Conservation (phyloP, 306 rosid genomes). For the Astragalus glycyphyllos region DNA sequence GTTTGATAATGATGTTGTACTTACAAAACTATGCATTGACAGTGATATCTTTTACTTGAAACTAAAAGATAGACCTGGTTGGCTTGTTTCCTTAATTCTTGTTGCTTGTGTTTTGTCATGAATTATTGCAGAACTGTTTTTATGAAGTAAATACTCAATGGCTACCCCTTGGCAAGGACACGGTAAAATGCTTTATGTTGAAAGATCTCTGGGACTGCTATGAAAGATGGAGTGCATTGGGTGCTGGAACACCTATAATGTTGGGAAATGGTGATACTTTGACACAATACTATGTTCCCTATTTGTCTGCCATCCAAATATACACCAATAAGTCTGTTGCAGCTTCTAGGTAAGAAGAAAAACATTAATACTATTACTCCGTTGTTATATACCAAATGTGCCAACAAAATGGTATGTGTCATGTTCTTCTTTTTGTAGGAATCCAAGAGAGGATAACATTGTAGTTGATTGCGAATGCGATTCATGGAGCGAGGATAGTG, state of each 20-base stretch:
- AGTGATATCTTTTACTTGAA: neutral
- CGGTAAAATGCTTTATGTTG: conserved; percentile 57
- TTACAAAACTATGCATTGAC: neutral
- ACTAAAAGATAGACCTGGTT: neutral
- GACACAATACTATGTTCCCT: conserved; percentile 66
- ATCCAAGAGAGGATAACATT: conserved; percentile 48
- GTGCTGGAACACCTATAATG: conserved; percentile 64
- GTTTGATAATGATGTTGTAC: neutral
- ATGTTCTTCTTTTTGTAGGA: conserved; percentile 42
- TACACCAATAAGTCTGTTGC: conserved; percentile 53
- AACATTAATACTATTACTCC: neutral
- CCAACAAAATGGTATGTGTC: conserved; percentile 3
- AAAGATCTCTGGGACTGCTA: conserved; percentile 75
- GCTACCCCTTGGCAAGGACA: conserved; percentile 58
- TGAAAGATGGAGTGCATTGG: conserved; percentile 76
- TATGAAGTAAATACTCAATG: conserved; percentile 58
- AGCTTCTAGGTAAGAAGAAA: conserved; percentile 56
- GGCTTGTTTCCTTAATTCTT: neutral
- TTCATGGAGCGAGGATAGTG: conserved; percentile 70
- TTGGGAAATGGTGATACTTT: conserved; percentile 51
- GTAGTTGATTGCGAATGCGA: conserved; percentile 58
- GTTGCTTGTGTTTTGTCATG: neutral
- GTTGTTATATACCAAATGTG: neutral
- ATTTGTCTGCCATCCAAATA: conserved; percentile 74
- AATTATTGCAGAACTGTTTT: conserved; percentile 54